These are phyloP conservation scores for Mycena olivaceomarginata DNA, from an alignment of 768 basidiomycete genomes.

Conservation along the genomic window DNA sequence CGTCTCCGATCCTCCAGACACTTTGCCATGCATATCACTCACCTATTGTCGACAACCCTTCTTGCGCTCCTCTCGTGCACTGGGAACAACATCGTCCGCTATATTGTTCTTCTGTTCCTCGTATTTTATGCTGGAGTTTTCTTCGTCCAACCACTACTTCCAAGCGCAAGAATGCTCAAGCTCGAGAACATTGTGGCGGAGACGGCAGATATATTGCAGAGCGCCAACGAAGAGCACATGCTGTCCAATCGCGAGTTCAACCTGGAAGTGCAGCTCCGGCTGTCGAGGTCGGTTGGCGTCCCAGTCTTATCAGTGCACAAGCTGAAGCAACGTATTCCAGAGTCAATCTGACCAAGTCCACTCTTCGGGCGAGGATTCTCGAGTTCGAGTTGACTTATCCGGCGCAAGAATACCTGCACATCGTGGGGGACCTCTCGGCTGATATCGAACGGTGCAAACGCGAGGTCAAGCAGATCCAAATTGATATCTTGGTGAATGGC, in stretches of 20 bases:
- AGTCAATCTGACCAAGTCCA: constrained; percentile 22
- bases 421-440: neutral
- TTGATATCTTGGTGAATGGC: constrained; percentile 6
- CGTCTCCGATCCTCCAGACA: neutral
- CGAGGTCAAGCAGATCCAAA: constrained; percentile 28
- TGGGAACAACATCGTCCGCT: constrained; percentile 15
- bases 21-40: constrained; percentile 1
- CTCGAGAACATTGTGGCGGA: constrained; percentile 14
- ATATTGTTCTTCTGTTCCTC: constrained; percentile 5
- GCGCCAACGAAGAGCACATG: constrained; percentile 26
- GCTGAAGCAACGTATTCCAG: constrained; percentile 8
- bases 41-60: constrained; percentile 14
- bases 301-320: neutral
- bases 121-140: neutral
- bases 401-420: constrained; percentile 24
- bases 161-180: constrained; percentile 14
- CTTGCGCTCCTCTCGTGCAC: constrained; percentile 1
- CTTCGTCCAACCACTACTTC: constrained; percentile 18
- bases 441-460: constrained; percentile 19
- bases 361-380: constrained; percentile 14
- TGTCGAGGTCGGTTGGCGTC: constrained; percentile 19
- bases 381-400: neutral
- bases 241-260: constrained; percentile 26
- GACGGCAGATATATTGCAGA: constrained; percentile 21
- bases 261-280: constrained; percentile 22